Evolutionary conservation across 805 yeast genomes (phyloP), one percentile per base, ranked within the genome.

Genomic region (Clavispora fructus): DNA sequence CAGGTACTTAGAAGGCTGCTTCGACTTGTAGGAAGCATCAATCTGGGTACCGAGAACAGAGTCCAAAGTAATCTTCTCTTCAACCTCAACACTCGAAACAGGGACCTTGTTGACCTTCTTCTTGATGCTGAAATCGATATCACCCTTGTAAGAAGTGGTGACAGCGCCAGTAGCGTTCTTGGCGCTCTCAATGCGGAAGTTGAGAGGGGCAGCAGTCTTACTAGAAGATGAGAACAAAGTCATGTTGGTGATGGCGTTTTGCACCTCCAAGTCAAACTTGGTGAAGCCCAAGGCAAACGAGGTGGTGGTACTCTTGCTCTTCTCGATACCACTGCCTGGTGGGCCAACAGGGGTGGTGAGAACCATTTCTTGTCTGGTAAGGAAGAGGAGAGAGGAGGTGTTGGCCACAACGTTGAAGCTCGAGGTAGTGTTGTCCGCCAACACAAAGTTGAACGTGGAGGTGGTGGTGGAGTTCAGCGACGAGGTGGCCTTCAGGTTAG

Each of bases 371-470:
- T 41, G 37, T 35, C 43, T 45, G 33, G 48, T 45, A 41, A 48
- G 39, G 16, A 39, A 45, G 26, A 39, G 28, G 10, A 39, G 25
- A 8, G 45, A 29, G 13, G 45, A 38, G 10, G 41, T 19, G 45
- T 42, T 48, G 38, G 44, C 39, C 19, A 27, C 49, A 35, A 57
- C 45, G 41, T 56, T 53, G 43, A 55, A 58, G 43, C 41, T 50
- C 25, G 52, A 41, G 16, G 55, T 50, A 13, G 60, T 39, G 37
- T 54, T 55, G 44, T 63, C 62, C 27, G 42, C 41, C 42, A 61
- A 55, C 25, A 62, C 58, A 54, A 62, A 60, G 51, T 59, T 60
- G 47, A 60, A 56, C 29, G 49, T 44, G 16, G 65, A 51, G 25
- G 42, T 30, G 28, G 55, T 45, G 41, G 56, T 54, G 19, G 56